These are phyloP conservation scores for Trametes sp. DNA, from an alignment of 1,284 basidiomycete species.

Conservation along the genomic window DNA sequence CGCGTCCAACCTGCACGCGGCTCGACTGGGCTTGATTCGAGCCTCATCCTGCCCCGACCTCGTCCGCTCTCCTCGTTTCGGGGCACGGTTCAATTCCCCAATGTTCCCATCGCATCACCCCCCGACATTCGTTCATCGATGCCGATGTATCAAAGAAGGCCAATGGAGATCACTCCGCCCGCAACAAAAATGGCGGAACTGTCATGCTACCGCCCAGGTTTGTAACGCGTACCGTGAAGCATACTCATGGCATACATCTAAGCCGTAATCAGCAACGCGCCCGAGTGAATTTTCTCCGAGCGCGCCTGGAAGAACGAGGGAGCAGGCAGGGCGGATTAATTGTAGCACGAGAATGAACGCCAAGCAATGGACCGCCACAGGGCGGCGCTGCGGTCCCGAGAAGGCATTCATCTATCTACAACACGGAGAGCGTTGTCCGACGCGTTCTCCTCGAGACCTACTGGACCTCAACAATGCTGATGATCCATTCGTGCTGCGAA, in stretches of 20 bases:
- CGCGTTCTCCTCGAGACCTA: no score
- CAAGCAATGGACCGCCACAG: background rate
- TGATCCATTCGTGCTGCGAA: no score
- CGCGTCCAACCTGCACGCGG: constrained; percentile 19
- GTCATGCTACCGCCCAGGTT: constrained; percentile 3
- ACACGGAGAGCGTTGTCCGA: background rate
- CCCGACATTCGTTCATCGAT: no score
- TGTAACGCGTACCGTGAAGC: background rate
- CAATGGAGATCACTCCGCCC: background rate
- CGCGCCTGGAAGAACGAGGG: background rate
- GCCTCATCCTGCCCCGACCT: constrained; percentile 11
- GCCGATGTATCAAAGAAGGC: constrained; percentile 7
- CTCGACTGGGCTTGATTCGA: constrained; percentile 5
- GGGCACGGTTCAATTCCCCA: constrained; percentile 15
- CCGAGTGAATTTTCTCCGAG: background rate
- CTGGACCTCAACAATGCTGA: background rate
- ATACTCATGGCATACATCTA: background rate
- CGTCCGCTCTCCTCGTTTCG: constrained; percentile 18
- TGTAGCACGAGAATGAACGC: background rate
- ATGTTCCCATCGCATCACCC: constrained; percentile 2
- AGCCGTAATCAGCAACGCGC: background rate
- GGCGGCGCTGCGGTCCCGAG: background rate
- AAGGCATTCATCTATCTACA: background rate
- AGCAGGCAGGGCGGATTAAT: background rate
- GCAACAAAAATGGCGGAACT: background rate